phyloP scores from a whole-genome alignment of 2,329 filamentous ascomycete species.

The Colletotrichum destructivum region DNA sequence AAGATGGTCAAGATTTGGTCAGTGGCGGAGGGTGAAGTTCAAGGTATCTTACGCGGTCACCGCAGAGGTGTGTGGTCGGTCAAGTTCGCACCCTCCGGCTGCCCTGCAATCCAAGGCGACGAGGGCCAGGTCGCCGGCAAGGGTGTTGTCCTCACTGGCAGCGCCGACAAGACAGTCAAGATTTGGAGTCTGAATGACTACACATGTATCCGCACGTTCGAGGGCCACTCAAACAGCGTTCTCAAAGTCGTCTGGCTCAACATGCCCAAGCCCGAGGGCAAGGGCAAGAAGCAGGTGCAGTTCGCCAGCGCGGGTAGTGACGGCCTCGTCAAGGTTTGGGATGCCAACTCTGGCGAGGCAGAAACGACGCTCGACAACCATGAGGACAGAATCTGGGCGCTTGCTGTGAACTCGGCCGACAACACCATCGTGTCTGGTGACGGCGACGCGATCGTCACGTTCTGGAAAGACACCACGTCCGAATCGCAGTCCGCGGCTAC shows the following conservation, averaged over 20 bases:
- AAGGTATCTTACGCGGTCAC: constrained; percentile 93
- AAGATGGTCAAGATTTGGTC: constrained; percentile 98
- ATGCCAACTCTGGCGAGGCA: constrained; percentile 85
- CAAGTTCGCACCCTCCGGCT: constrained; percentile 85
- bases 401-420: constrained; percentile 78
- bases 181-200: constrained; percentile 96
- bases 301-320: constrained; percentile 93
- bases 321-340: constrained; percentile 97
- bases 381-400: constrained; percentile 93
- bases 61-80: constrained; percentile 97
- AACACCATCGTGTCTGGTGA: constrained; percentile 90
- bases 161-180: constrained; percentile 95
- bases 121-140: constrained; percentile 81
- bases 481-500: constrained; percentile 83
- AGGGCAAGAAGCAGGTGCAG: constrained; percentile 74
- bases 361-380: constrained; percentile 97
- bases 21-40: constrained; percentile 87
- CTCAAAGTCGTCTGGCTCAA: constrained; percentile 93
- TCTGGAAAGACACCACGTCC: constrained; percentile 94
- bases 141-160: constrained; percentile 89
- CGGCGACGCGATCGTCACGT: constrained; percentile 92
- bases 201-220: constrained; percentile 92
- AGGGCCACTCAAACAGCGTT: constrained; percentile 96
- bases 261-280: constrained; percentile 62
- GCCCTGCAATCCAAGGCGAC: constrained; percentile 80